Evolutionary conservation across 495 filamentous ascomycete genomes (phyloP), one percentile per base, ranked within the genome.

Genomic region (Aspergillus sparsus): DNA sequence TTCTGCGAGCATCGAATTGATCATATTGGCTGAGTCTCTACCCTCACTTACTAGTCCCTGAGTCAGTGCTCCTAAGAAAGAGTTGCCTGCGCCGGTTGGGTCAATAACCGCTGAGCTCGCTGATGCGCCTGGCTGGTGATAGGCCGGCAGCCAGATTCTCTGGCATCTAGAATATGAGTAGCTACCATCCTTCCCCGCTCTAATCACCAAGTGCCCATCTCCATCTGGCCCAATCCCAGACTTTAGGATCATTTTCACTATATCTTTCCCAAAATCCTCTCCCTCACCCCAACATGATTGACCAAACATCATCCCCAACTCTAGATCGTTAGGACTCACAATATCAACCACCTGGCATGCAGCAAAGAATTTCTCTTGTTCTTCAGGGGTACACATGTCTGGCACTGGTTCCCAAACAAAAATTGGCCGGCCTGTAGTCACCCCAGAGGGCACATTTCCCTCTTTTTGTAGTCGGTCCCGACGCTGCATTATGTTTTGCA

Each of bases 391-490:
- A 69, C 94, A 97, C 2, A 89, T 82, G 68, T 95, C 91, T 10
- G 95, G 94, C 4, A 97, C 88, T 5, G 94, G 94, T 69, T 98
- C 94, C 94, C 94, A 98, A 41, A 97, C 84, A 70, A 97, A 88
- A 11, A 94, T 69, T 2, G 90, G 92, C 33, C 80, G 79, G 7
- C 71, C 41, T 9, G 59, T 56, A 36, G 61, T 62, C 62, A 66
- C 54, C 52, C 65, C 27, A 64, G 62, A 35, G 55, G 70, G 65
- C 6, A 59, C 56, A 34, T 64, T 68, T 27, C 69, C 68, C 33
- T 66, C 66, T 50, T 61, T 64, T 32, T 45, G 68, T 36, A 82
- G 55, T 57, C 69, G 66, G 21, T 72, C 73, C 55, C 79, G 79
- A 18, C 77, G 74, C 5, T 73, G 64, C 12, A 87, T 68, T 49